These are phyloP conservation scores for Plasmodium inui DNA, from an alignment of 169 alveolate genomes.

Conservation along the genomic window DNA sequence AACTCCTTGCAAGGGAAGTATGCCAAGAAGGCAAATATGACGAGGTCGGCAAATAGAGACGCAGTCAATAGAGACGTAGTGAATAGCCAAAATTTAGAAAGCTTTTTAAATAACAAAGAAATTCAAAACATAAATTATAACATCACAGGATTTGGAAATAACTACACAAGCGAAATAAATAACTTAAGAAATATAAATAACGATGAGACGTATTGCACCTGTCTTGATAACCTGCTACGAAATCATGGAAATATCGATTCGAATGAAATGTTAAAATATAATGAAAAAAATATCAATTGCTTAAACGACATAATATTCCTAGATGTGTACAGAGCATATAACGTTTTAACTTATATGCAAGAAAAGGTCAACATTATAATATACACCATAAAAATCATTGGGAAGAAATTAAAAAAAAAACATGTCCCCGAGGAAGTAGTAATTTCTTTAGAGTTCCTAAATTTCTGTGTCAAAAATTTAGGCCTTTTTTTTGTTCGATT, in stretches of 20 bases:
- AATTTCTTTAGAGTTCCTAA: constrained; percentile 81
- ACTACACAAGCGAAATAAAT: constrained; percentile 43
- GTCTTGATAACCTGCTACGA: constrained; percentile 74
- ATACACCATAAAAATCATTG: constrained; percentile 77
- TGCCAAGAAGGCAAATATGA: neutral
- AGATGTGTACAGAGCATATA: constrained; percentile 76
- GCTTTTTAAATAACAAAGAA: constrained; percentile 45
- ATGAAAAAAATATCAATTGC: constrained; percentile 72
- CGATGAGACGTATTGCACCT: constrained; percentile 68
- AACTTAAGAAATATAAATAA: constrained; percentile 54
- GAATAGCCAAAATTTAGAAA: constrained; percentile 59
- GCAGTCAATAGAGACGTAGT: neutral
- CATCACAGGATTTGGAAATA: constrained; percentile 53
- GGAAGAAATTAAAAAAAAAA: constrained; percentile 81
- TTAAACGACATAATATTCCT: constrained; percentile 73
- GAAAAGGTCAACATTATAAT: constrained; percentile 57
- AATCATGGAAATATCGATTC: constrained; percentile 77
- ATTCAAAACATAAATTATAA: constrained; percentile 20
- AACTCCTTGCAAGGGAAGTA: neutral
- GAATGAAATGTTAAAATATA: constrained; percentile 72
- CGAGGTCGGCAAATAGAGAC: neutral
- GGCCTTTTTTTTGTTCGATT: constrained; percentile 81
- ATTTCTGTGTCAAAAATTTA: constrained; percentile 77
- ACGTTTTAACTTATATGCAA: constrained; percentile 76
- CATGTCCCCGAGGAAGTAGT: constrained; percentile 84